These are phyloP conservation scores for Trypanosomatidae sp. DNA, from an alignment of 208 protist species.

Conservation along the genomic window DNA sequence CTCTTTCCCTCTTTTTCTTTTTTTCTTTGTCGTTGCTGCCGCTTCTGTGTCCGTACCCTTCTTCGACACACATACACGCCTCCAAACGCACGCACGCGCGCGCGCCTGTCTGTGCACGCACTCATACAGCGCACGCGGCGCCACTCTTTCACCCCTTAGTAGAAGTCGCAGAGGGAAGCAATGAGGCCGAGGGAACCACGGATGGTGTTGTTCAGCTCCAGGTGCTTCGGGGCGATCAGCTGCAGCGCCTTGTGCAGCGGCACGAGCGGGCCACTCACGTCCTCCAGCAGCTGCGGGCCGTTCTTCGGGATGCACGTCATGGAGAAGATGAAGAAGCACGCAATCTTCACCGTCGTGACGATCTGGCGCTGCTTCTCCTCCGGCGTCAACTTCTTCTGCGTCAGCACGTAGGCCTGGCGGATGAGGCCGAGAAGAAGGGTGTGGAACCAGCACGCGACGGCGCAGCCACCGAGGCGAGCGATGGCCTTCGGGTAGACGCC, in stretches of 20 bases:
- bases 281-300: conserved; percentile 72
- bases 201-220: conserved; percentile 66
- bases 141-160: conserved; percentile 25
- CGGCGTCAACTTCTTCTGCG: conserved; percentile 59
- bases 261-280: conserved; percentile 62
- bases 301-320: conserved; percentile 77
- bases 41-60: too few species aligned
- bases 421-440: conserved; percentile 65
- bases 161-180: conserved; percentile 88
- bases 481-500: conserved; percentile 56
- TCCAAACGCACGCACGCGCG: not conserved
- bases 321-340: conserved; percentile 81
- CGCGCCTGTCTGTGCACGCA: too few species aligned
- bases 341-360: conserved; percentile 78
- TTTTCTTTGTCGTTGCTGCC: too few species aligned
- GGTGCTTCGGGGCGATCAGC: conserved; percentile 66
- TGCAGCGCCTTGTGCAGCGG: conserved; percentile 74
- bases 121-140: too few species aligned
- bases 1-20: too few species aligned
- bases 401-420: conserved; percentile 68
- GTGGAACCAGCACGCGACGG: conserved; percentile 88
- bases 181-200: conserved; percentile 76
- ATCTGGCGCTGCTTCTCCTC: conserved; percentile 72
- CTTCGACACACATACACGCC: too few species aligned
- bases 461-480: conserved; percentile 67